Percentiles rank a stretch among this genome's conserved stretches.
Evolutionary conservation across 225 moss, liverwort and hornwort species (phyloP).

Genomic region (Rhytidiadelphus loreus): DNA sequence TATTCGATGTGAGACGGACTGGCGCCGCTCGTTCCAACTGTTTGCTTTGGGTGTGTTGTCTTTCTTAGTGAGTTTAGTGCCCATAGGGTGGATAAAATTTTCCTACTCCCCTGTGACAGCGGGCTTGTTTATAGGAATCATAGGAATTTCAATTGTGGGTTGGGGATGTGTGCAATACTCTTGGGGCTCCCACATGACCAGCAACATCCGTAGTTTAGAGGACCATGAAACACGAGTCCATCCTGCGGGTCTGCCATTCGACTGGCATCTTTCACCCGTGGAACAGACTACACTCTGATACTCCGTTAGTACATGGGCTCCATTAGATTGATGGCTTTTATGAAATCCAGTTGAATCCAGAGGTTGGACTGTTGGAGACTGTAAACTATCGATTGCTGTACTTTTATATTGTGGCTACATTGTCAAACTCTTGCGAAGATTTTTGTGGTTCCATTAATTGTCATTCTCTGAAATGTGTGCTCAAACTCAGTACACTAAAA

Average conservation of each 20-base stretch:
- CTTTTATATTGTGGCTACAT: neutral
- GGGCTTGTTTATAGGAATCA: constrained; percentile 28
- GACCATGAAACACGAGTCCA: constrained; percentile 25
- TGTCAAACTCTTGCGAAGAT: neutral
- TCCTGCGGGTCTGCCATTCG: constrained; percentile 37
- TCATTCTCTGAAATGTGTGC: neutral
- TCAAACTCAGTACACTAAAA: too few relatives aligned
- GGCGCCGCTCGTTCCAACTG: constrained; percentile 36
- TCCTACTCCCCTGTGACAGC: constrained; percentile 29
- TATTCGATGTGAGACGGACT: constrained; percentile 42
- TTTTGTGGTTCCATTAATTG: neutral
- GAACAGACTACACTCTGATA: constrained; percentile 20
- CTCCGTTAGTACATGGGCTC: neutral
- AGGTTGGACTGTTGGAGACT: too few relatives aligned
- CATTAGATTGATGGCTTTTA: neutral
- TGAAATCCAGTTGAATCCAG: neutral
- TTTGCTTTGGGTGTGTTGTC: constrained; percentile 41
- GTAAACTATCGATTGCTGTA: neutral
- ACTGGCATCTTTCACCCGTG: constrained; percentile 42
- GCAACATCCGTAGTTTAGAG: constrained; percentile 24
- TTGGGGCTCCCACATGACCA: constrained; percentile 47
- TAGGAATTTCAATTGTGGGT: constrained; percentile 22
- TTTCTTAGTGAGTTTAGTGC: constrained; percentile 38
- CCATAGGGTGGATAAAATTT: constrained; percentile 55
- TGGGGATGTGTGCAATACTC: constrained; percentile 47